Evolutionary conservation across 164 flowering plant species (phyloP).

Genomic region (Taxillus chinensis): DNA sequence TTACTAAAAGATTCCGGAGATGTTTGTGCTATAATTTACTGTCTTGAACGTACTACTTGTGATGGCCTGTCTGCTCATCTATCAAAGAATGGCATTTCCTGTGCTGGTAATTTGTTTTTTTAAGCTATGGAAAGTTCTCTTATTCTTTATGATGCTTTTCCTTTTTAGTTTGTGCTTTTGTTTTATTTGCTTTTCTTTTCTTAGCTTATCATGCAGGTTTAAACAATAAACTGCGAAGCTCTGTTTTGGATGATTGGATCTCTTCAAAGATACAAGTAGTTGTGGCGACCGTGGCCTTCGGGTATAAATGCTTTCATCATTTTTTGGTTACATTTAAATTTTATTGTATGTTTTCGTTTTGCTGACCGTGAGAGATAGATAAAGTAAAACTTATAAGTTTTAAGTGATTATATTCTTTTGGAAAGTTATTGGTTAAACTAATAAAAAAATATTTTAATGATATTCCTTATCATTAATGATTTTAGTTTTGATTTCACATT

Average conservation of each 20-base stretch:
- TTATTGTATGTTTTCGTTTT: background rate
- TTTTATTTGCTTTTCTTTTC: background rate
- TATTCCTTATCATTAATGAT: too few species aligned
- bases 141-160: background rate
- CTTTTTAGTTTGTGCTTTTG: background rate
- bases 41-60: slow-evolving; percentile 81
- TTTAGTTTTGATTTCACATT: too few species aligned
- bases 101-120: slow-evolving; percentile 51
- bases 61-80: slow-evolving; percentile 69
- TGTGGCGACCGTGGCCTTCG: slow-evolving; percentile 95
- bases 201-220: slow-evolving; percentile 95
- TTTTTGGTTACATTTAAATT: background rate
- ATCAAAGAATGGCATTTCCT: slow-evolving; percentile 61
- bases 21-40: slow-evolving; percentile 72
- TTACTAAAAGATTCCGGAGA: slow-evolving; percentile 53
- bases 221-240: slow-evolving; percentile 63
- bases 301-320: slow-evolving; percentile 34
- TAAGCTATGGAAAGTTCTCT: background rate
- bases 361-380: too few species aligned
- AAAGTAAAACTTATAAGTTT: too few species aligned
- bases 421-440: too few species aligned
- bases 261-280: slow-evolving; percentile 84
- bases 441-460: too few species aligned
- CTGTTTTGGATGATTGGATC: slow-evolving; percentile 83
- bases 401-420: too few species aligned